Evolutionary conservation across 2,329 filamentous ascomycete genomes (phyloP).

Genomic region (Phialophora tarda): DNA sequence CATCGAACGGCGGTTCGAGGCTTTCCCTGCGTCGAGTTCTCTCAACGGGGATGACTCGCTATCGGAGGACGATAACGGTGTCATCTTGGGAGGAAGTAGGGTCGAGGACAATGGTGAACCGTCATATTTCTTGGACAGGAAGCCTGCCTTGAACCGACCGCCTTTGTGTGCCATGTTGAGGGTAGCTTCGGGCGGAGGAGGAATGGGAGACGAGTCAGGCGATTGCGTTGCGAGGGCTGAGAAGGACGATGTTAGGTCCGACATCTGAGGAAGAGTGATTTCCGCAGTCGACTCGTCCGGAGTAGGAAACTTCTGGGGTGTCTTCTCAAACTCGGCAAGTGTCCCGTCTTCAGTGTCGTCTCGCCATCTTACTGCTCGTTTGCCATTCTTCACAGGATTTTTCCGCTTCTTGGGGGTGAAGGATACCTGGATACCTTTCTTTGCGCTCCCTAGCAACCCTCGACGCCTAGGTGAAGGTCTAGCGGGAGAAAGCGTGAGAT

Average conservation of each 20-base stretch:
- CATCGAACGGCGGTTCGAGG: conserved; percentile 53
- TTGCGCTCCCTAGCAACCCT: conserved; percentile 64
- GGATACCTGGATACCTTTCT: conserved; percentile 68
- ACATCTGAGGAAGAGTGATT: conserved; percentile 52
- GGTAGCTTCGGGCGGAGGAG: conserved; percentile 58
- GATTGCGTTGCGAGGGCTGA: conserved; percentile 45
- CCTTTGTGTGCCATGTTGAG: conserved; percentile 69
- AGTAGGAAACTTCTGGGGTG: conserved; percentile 68
- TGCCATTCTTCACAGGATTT: conserved; percentile 61
- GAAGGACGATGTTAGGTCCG: conserved; percentile 56
- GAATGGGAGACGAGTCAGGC: conserved; percentile 63
- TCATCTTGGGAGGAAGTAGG: conserved; percentile 60
- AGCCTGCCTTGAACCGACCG: conserved; percentile 85
- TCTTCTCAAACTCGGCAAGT: conserved; percentile 89
- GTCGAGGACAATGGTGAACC: conserved; percentile 61
- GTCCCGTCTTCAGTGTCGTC: conserved; percentile 87
- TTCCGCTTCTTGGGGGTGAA: conserved; percentile 85
- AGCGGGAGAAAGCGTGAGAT: conserved; percentile 63
- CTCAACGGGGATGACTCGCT: conserved; percentile 61
- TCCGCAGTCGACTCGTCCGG: conserved; percentile 62
- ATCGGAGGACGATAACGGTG: conserved; percentile 64
- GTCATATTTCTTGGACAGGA: conserved; percentile 71
- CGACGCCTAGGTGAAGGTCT: conserved; percentile 82
- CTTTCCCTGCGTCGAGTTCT: conserved; percentile 57
- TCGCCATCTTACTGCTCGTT: conserved; percentile 86